Evolutionary conservation across 306 rosid genomes (phyloP).

Genomic region (Glycine tomentella): DNA sequence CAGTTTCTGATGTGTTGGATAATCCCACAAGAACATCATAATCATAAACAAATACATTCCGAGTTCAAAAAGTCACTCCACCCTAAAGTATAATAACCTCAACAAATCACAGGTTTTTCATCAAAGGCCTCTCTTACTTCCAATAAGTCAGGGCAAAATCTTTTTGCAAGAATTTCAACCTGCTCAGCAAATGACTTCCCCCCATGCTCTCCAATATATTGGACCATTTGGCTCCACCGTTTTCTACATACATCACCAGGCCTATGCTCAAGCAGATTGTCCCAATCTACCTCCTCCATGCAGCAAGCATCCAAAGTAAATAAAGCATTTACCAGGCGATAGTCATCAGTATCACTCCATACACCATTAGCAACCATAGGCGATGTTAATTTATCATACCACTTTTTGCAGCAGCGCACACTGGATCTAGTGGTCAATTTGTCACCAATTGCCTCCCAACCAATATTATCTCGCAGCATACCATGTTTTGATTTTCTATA

Average conservation of each 20-base stretch:
- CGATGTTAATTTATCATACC: slow-evolving; percentile 76
- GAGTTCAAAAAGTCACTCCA: slow-evolving; percentile 2
- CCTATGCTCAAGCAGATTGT: slow-evolving; percentile 72
- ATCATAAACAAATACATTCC: neutral
- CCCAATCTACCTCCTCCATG: slow-evolving; percentile 89
- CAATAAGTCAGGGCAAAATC: slow-evolving; percentile 62
- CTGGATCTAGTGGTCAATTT: slow-evolving; percentile 61
- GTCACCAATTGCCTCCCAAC: slow-evolving; percentile 76
- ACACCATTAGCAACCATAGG: slow-evolving; percentile 59
- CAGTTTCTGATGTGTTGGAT: neutral
- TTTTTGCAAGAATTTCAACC: slow-evolving; percentile 69
- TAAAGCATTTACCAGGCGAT: slow-evolving; percentile 67
- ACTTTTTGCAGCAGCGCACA: slow-evolving; percentile 59
- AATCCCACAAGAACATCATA: slow-evolving; percentile 25
- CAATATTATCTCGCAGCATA: slow-evolving; percentile 81
- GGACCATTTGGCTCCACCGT: slow-evolving; percentile 85
- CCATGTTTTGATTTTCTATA: slow-evolving; percentile 61
- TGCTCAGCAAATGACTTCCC: slow-evolving; percentile 74
- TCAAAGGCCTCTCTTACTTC: slow-evolving; percentile 70
- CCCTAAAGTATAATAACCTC: slow-evolving; percentile 31
- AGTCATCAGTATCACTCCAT: slow-evolving; percentile 84
- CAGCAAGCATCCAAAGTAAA: slow-evolving; percentile 67
- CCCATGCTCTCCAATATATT: slow-evolving; percentile 62
- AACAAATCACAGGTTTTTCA: slow-evolving; percentile 53
- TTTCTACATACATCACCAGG: slow-evolving; percentile 72